Percentiles rank a stretch among this genome's conserved stretches.
These are phyloP conservation scores for Myxozyma vanderwaltii DNA, from an alignment of 805 yeast genomes.

Conservation along the genomic window DNA sequence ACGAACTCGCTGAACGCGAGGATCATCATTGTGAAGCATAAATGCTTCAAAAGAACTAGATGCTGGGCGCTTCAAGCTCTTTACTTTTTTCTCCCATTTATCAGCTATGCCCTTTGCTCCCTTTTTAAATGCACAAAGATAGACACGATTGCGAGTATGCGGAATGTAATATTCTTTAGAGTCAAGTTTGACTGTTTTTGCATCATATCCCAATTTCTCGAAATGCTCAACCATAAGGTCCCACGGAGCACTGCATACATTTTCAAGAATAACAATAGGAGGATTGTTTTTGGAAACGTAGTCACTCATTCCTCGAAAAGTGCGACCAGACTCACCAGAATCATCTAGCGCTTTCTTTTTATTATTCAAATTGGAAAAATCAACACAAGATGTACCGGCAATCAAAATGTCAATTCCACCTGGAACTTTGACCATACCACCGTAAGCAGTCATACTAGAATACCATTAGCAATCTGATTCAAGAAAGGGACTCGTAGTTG, in stretches of 20 bases:
- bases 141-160: constrained; percentile 17
- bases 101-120: background rate
- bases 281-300: constrained; percentile 12
- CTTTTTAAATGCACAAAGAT: constrained; percentile 14
- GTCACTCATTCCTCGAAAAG: constrained; percentile 17
- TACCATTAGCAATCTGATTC: background rate
- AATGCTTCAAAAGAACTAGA: constrained; percentile 20
- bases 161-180: constrained; percentile 22
- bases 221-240: constrained; percentile 6
- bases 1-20: constrained; percentile 9
- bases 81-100: constrained; percentile 8
- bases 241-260: constrained; percentile 25
- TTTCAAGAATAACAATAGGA: constrained; percentile 15
- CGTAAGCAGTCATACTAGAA: constrained; percentile 17
- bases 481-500: background rate
- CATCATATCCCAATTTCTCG: constrained; percentile 7
- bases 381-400: constrained; percentile 26
- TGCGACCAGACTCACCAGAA: constrained; percentile 18
- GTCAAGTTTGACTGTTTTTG: constrained; percentile 8
- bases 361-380: constrained; percentile 19
- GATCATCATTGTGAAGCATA: constrained; percentile 18
- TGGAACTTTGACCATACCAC: constrained; percentile 10
- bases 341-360: constrained; percentile 6
- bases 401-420: constrained; percentile 18
- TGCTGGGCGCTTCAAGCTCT: constrained; percentile 10